Base-by-base conservation (phyloP, 805 yeast genomes). In the Zygosaccharomyces kombuchaensis region DNA sequence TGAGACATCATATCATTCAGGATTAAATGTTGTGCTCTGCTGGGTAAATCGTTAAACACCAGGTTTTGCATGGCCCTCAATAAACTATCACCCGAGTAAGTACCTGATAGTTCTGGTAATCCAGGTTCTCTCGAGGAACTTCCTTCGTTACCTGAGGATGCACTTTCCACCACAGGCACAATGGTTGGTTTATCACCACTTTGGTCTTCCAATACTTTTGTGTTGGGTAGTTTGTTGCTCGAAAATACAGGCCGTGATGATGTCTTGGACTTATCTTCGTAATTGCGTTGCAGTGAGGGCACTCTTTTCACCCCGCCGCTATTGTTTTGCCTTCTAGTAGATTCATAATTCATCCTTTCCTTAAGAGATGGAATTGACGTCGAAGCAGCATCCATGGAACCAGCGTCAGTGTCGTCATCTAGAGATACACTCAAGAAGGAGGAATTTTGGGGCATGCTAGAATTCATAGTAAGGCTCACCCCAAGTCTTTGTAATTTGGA, bases 41-140 rank as follows among this genome's bases (percentile, higher is more conserved):
- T 93, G 0, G 97, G 96, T n/a, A 91, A 66, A 50, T 87, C 93
- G 61, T 88, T 85, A 66, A 90, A 90, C 1, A 85, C 76, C 16
- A 73, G 57, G 32, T 62, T 61, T 54, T 65, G 62, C 55, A 73
- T 59, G 38, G 69, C 70, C 14, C 55, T 50, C n/a, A 55, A 51
- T n/a, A 68, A 62, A 34, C 61, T 63, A 2, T 58, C 66, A 13
- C 58, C 62, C 1, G 68, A 60, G 25, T 59, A 60, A 36, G 63
- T 56, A 4, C 67, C 63, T 1, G 68, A 60, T n/a, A 64, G 40
- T n/a, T 61, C 57, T 1, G 62, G 60, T 1, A 53, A 45, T 3
- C 55, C 45, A 0, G 54, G 47, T 25, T 53, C 51, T 31, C 55
- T 53, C 6, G 43, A 36, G 8, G 37, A 17, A 7, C 46, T 42